A percentile compares a stretch with the other conserved stretches of the same genome.
These are phyloP conservation scores for Hippophae rhamnoides DNA, from an alignment of 306 rosid genomes.

Conservation along the genomic window DNA sequence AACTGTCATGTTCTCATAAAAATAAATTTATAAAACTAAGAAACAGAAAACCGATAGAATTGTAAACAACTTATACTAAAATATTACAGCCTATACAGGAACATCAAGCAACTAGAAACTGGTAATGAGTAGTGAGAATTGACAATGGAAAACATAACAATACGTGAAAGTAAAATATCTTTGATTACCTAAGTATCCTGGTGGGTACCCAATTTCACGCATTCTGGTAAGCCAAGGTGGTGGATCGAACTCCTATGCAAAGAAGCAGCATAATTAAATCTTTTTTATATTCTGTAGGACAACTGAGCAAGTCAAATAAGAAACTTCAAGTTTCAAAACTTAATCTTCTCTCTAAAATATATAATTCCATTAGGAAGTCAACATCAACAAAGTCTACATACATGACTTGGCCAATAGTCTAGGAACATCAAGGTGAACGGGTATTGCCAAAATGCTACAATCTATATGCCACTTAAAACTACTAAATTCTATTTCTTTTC, in stretches of 20 bases:
- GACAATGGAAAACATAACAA: constrained; percentile 2
- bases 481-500: too few species aligned
- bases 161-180: constrained; percentile 14
- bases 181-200: constrained; percentile 80
- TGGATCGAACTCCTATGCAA: constrained; percentile 84
- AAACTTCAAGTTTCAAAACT: background rate
- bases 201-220: constrained; percentile 98
- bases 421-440: too few species aligned
- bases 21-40: constrained; percentile 6
- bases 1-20: constrained; percentile 1
- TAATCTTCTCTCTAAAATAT: background rate
- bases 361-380: too few species aligned
- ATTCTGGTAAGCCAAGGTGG: constrained; percentile 98
- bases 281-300: background rate
- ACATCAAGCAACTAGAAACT: background rate
- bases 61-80: background rate
- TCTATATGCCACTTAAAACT: too few species aligned
- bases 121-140: background rate
- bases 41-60: background rate
- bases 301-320: background rate
- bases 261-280: background rate
- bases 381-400: too few species aligned
- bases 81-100: background rate
- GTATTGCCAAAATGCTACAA: too few species aligned
- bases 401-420: too few species aligned